Conservation (phyloP, 2,329 filamentous ascomycete genomes). For the Hypoxylon sp. region DNA sequence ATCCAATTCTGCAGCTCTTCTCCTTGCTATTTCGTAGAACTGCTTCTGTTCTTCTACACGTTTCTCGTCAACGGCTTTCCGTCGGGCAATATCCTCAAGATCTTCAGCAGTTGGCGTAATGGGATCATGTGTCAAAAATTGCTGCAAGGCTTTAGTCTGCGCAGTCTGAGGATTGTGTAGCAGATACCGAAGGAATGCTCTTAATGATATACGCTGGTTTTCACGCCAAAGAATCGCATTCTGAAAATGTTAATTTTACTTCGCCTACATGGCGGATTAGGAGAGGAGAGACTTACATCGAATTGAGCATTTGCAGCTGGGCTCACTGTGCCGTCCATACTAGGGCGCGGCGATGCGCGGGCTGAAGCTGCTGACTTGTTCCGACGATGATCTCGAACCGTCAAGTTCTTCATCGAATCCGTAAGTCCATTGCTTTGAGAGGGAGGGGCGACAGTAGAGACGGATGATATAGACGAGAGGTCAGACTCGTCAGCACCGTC, state of each 20-base stretch:
- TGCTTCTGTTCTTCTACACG: constrained; percentile 91
- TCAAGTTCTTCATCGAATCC: constrained; percentile 57
- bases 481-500: constrained; percentile 77
- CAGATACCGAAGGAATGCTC: constrained; percentile 89
- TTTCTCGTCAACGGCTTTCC: constrained; percentile 87
- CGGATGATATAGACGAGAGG: constrained; percentile 82
- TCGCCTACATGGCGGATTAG: background rate
- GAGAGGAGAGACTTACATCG: constrained; percentile 41
- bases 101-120: constrained; percentile 86
- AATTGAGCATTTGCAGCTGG: constrained; percentile 52
- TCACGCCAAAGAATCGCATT: constrained; percentile 81
- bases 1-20: constrained; percentile 91
- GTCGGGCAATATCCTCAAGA: constrained; percentile 79
- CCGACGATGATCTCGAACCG: constrained; percentile 59
- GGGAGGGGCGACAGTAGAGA: constrained; percentile 70
- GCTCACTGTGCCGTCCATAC: constrained; percentile 59
- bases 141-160: constrained; percentile 82
- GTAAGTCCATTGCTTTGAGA: constrained; percentile 49
- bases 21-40: constrained; percentile 95
- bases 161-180: constrained; percentile 88
- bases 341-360: constrained; percentile 51
- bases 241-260: constrained; percentile 54
- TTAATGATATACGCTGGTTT: constrained; percentile 88
- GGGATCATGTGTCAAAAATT: constrained; percentile 83
- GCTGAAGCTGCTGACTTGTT: constrained; percentile 56